These are phyloP conservation scores for Botrytis hyacinthi DNA, from an alignment of 2,329 filamentous ascomycete species.

Conservation along the genomic window DNA sequence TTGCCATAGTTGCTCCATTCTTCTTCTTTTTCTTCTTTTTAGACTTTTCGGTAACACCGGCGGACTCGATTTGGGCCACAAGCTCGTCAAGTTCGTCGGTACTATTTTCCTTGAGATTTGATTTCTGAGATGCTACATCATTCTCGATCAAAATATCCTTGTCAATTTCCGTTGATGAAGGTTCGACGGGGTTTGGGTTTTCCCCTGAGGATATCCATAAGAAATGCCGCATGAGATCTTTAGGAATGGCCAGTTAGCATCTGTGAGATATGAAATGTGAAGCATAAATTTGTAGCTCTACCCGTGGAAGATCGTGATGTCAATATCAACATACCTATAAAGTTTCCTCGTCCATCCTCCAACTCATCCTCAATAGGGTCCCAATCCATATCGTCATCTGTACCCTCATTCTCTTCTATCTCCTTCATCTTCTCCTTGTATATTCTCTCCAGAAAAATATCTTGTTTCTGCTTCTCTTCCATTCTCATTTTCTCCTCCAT, in stretches of 20 bases:
- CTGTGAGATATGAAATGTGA: not conserved
- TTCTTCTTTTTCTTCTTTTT: constrained; percentile 41
- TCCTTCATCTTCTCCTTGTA: constrained; percentile 44
- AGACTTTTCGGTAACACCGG: constrained; percentile 23
- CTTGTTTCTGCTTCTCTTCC: constrained; percentile 45
- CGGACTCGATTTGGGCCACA: not conserved
- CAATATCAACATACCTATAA: constrained; percentile 37
- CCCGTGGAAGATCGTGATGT: not conserved
- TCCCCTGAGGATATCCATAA: constrained; percentile 26
- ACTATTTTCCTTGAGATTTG: not conserved
- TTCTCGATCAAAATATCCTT: not conserved
- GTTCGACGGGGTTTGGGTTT: not conserved
- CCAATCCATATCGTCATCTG: constrained; percentile 43
- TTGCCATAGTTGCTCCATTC: constrained; percentile 26
- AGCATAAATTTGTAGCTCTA: not conserved
- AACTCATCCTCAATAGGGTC: constrained; percentile 49
- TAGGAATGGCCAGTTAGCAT: not conserved
- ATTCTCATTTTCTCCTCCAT: constrained; percentile 42
- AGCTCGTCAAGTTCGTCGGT: not conserved
- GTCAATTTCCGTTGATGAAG: not conserved
- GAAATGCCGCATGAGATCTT: constrained; percentile 28
- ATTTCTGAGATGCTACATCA: not conserved
- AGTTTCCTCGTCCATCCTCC: constrained; percentile 46
- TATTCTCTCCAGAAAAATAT: constrained; percentile 45
- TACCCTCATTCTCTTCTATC: constrained; percentile 30